Base-by-base conservation (phyloP, 768 basidiomycete species). In the Suillus cothurnatus region DNA sequence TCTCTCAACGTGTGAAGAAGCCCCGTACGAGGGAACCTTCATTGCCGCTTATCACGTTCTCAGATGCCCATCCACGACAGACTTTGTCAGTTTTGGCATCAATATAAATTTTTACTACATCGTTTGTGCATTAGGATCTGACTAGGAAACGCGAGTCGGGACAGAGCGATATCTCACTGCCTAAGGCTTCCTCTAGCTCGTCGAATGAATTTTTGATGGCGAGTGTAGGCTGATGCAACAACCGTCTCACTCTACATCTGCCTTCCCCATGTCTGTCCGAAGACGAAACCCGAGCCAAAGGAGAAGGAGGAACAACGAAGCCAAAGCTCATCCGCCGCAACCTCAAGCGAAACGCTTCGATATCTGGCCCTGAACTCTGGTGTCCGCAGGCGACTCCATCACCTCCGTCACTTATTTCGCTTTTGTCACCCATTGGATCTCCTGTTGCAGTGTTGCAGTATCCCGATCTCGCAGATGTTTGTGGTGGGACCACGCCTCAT, bases 331-430 rank as follows among this genome's bases (percentile, higher is more conserved):
- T 68, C 69, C 69, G 71, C 74, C 70, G 80, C 80, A 87, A 84
- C 68, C 71, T 83, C 41, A 81, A 82, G 69, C 83, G 85, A 62
- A 89, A 87, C 67, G 87, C 88, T 39, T 88, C 85, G 70, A 88
- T 88, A 70, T 85, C 89, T 68, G 90, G 88, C 43, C 82, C 80
- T 63, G 90, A 90, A 73, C 81, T 90, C 43, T 88, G 87, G 43
- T 78, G 75, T 56, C 77, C 83, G 31, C 79, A 80, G 60, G 70
- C 72, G 36, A 78, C 77, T 6, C 73, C 78, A 28, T 57, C 73
- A 15, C 71, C 73, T 19, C 75, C 75, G 12, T 71, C 75, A 2
- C 75, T 72, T 31, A 74, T 77, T 50, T 76, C 73, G 1, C 65
- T 75, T 61, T 76, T 72, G n/a, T 73, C 73, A 0, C 75, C 76